phyloP scores from a whole-genome alignment of 495 filamentous ascomycete species.

The Entonaema liquescens region DNA sequence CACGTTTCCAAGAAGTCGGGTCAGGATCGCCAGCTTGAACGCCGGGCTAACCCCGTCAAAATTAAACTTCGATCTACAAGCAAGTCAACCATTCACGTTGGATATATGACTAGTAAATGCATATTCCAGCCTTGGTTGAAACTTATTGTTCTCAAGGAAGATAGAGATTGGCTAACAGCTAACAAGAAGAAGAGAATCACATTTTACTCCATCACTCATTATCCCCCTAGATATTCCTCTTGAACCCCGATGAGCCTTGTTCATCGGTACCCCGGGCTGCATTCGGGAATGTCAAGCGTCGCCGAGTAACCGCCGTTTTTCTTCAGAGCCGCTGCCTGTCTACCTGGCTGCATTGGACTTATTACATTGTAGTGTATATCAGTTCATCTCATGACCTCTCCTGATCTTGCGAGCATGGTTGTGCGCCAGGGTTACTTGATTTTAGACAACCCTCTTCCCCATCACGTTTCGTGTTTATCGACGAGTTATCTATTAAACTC shows the following conservation, averaged over 20 bases:
- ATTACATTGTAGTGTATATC: not conserved
- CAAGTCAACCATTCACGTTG: slow-evolving; percentile 16
- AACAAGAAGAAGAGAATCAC: not conserved
- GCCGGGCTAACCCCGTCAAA: slow-evolving; percentile 23
- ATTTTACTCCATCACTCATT: slow-evolving; percentile 6
- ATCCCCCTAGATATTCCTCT: slow-evolving; percentile 23
- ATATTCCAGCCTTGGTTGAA: not conserved
- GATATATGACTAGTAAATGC: not conserved
- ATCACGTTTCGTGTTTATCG: slow-evolving; percentile 28
- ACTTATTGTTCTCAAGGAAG: slow-evolving; percentile 2
- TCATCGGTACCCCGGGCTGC: slow-evolving; percentile 24
- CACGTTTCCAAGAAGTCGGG: slow-evolving; percentile 32
- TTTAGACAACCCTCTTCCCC: not conserved
- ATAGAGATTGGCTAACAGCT: slow-evolving; percentile 11
- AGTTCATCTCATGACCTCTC: slow-evolving; percentile 37
- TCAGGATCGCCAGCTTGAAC: slow-evolving; percentile 23
- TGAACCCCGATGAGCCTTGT: slow-evolving; percentile 4
- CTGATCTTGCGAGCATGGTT: slow-evolving; percentile 36
- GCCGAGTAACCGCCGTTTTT: slow-evolving; percentile 32
- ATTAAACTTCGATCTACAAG: slow-evolving; percentile 5
- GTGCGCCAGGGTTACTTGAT: slow-evolving; percentile 27
- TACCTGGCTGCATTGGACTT: slow-evolving; percentile 16
- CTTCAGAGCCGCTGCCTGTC: slow-evolving; percentile 23
- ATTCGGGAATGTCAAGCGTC: slow-evolving; percentile 34
- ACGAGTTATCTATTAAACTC: slow-evolving; percentile 24